phyloP scores from a whole-genome alignment of 2,329 filamentous ascomycete species.

The Microcyclospora tardicrescens region DNA sequence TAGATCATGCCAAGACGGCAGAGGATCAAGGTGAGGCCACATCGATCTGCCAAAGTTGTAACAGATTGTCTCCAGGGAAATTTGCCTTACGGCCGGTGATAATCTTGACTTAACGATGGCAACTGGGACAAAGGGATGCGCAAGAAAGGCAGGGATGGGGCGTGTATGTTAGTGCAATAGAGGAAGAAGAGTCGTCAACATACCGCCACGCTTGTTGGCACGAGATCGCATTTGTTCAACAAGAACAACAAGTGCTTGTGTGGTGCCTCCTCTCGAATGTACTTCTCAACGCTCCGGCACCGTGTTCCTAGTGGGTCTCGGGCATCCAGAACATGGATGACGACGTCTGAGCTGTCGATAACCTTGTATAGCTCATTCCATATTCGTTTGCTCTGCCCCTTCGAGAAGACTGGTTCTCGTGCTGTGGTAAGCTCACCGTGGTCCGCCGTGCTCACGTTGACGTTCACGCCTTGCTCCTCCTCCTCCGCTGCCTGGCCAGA shows the following conservation, averaged over 20 bases:
- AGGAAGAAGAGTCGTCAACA: conserved; percentile 37
- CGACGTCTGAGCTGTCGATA: conserved; percentile 88
- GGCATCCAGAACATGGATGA: conserved; percentile 88
- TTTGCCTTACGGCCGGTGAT: conserved; percentile 47
- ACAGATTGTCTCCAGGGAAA: conserved; percentile 71
- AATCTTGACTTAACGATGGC: conserved; percentile 85
- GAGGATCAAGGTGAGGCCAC: conserved; percentile 51
- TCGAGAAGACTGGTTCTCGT: conserved; percentile 68
- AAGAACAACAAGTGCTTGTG: conserved; percentile 93
- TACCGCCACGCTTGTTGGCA: conserved; percentile 89
- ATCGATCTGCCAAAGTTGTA: conserved; percentile 98
- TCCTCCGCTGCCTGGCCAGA: conserved; percentile 52
- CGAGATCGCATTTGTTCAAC: conserved; percentile 82
- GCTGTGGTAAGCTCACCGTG: conserved; percentile 32
- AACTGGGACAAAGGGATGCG: conserved; percentile 17
- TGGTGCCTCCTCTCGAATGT: conserved; percentile 80
- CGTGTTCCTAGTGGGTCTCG: conserved; percentile 81
- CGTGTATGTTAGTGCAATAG: conserved; percentile 16
- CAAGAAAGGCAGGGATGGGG: conserved; percentile 15
- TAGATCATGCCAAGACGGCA: conserved; percentile 83
- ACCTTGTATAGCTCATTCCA: conserved; percentile 93
- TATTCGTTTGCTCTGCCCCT: conserved; percentile 89
- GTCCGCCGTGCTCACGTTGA: conserved; percentile 7
- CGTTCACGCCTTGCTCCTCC: conserved; percentile 31
- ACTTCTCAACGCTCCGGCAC: conserved; percentile 84